Evolutionary conservation across 78 protist species (phyloP), one percentile per base, ranked within the genome.

Genomic region (Acrasis kona): DNA sequence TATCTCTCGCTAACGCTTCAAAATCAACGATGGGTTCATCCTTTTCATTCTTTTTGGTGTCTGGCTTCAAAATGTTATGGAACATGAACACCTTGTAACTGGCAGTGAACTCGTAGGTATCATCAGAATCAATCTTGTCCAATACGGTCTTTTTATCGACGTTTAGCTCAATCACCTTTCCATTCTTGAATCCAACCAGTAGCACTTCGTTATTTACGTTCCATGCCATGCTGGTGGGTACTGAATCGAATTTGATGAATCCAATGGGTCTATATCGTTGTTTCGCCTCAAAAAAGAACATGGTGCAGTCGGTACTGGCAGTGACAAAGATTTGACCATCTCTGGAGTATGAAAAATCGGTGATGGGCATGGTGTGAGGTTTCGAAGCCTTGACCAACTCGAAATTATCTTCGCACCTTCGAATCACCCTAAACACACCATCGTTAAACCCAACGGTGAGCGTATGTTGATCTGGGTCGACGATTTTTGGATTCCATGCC

Each of bases 331-430:
- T 36, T 38, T 0, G 9, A 29, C 76, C 79, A 7, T 37, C 40
- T 0, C 71, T 64, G 7, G 77, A 30, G 50, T 42, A 65, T 12
- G 39, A 41, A 30, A 70, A 1, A 31, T 1, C 7, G 36, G 30
- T 34, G 35, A 85, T 37, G 2, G 37, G 34, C 32, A 30, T 10
- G 9, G 64, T 36, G 73, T 89, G 89, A 34, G 93, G 93, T 82
- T 83, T 81, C 40, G 27, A 19, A 31, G 34, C 89, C 1, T 0
- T 1, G 41, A 0, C 0, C 7, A 75, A 61, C 29, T 34, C 0
- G n/a, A 82, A 72, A 7, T 58, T n/a, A 42, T 32, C 42, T 27
- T 1, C 5, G 37, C 34, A 3, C 28, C 35, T 28, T 64, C 34
- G 7, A 5, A 79, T 41, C 12, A 77, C 28, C 30, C 88, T 74